These are phyloP conservation scores for Populus tomentosa DNA, from an alignment of 441 rosid genomes.

Conservation along the genomic window DNA sequence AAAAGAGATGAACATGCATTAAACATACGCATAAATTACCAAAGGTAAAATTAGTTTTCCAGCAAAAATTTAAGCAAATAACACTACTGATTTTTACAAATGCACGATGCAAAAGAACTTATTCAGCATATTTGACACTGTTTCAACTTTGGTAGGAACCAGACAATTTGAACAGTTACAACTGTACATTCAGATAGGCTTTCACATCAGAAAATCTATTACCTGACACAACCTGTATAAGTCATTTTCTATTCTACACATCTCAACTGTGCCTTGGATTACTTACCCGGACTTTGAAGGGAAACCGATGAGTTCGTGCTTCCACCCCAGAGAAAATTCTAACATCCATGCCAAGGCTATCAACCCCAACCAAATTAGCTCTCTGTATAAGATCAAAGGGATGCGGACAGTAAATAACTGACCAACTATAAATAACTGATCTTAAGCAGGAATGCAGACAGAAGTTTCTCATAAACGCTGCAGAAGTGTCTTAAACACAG, in stretches of 20 bases:
- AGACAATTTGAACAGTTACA: neutral
- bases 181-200: neutral
- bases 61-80: neutral
- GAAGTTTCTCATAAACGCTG: neutral
- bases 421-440: neutral
- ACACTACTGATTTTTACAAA: neutral
- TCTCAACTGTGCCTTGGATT: neutral
- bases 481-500: neutral
- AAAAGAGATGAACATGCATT: neutral
- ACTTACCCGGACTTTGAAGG: slow-evolving; percentile 77
- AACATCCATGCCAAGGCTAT: slow-evolving; percentile 93
- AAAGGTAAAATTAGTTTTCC: neutral
- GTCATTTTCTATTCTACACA: slow-evolving; percentile 5
- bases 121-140: neutral
- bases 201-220: neutral
- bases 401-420: neutral
- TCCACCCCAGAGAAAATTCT: slow-evolving; percentile 64
- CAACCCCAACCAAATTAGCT: slow-evolving; percentile 74
- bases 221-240: neutral
- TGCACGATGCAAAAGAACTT: neutral
- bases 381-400: slow-evolving; percentile 34
- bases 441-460: neutral
- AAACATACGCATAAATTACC: neutral
- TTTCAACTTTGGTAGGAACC: neutral
- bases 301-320: slow-evolving; percentile 87